These are phyloP conservation scores for Ganoderma leucocontextum DNA, from an alignment of 1,284 basidiomycete genomes.

Conservation along the genomic window DNA sequence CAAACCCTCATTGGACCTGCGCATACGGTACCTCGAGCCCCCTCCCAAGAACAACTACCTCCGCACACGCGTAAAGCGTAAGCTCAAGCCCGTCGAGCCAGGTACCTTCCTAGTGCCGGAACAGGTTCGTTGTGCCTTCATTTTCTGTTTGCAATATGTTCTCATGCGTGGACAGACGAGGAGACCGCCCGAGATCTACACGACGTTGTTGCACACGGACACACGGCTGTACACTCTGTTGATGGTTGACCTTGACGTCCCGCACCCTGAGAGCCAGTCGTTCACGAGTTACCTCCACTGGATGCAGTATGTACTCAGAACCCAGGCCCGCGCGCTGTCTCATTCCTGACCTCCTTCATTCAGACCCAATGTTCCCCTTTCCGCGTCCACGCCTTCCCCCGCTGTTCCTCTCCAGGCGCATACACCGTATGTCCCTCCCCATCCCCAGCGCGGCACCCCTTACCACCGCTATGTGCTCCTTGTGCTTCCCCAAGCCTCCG, in stretches of 20 bases:
- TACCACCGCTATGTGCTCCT: conserved; percentile 89
- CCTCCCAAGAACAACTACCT: conserved; percentile 41
- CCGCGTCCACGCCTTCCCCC: conserved; percentile 57
- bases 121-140: conserved; percentile 54
- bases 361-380: conserved; percentile 86
- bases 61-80: conserved; percentile 46
- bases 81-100: conserved; percentile 69
- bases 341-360: neutral
- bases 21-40: conserved; percentile 60
- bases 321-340: neutral
- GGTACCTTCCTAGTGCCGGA: conserved; percentile 72
- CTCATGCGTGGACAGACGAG: conserved; percentile 57
- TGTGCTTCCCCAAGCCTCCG: conserved; percentile 73
- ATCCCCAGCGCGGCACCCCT: conserved; percentile 84
- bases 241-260: conserved; percentile 90
- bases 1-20: conserved; percentile 79
- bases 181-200: conserved; percentile 68
- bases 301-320: conserved; percentile 68
- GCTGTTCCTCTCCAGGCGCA: conserved; percentile 56
- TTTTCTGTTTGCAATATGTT: neutral
- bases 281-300: conserved; percentile 88
- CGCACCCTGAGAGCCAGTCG: conserved; percentile 68
- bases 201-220: conserved; percentile 83
- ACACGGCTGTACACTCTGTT: conserved; percentile 88
- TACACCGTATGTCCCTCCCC: conserved; percentile 84